Conservation (phyloP, 2,329 filamentous ascomycete species). For the Capronia coronata region DNA sequence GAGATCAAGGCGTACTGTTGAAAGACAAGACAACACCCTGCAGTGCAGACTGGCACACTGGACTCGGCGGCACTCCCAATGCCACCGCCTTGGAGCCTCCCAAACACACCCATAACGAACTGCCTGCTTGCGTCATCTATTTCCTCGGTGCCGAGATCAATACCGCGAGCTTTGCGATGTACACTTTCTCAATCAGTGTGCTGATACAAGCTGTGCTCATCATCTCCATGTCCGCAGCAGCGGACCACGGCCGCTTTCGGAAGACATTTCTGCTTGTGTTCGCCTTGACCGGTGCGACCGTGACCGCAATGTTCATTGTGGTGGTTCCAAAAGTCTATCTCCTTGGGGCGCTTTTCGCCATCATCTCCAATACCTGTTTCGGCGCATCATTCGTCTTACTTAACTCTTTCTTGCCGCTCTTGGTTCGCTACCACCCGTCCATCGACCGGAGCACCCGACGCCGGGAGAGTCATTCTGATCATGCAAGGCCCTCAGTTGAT, state of each 20-base stretch:
- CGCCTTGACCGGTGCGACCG: conserved; percentile 69
- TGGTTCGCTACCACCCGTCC: conserved; percentile 76
- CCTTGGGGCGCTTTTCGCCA: conserved; percentile 73
- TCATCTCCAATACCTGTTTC: conserved; percentile 88
- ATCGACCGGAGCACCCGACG: conserved; percentile 28
- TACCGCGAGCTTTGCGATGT: conserved; percentile 96
- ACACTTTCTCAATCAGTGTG: conserved; percentile 91
- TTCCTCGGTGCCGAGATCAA: conserved; percentile 82
- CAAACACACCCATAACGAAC: conserved; percentile 21
- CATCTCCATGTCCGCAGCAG: conserved; percentile 91
- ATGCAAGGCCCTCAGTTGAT: conserved; percentile 5
- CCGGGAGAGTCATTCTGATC: conserved; percentile 3
- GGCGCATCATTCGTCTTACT: conserved; percentile 91
- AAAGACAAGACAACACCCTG: conserved; percentile 72
- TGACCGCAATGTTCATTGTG: conserved; percentile 83
- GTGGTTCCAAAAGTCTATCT: conserved; percentile 70
- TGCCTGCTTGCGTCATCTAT: conserved; percentile 62
- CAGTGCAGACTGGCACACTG: conserved; percentile 49
- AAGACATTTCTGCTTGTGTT: conserved; percentile 84
- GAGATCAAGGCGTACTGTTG: conserved; percentile 82
- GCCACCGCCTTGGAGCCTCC: conserved; percentile 23
- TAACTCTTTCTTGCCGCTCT: conserved; percentile 86
- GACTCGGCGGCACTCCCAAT: conserved; percentile 30
- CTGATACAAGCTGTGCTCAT: conserved; percentile 82
- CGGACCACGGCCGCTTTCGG: conserved; percentile 86